Evolutionary conservation across 805 yeast genomes (phyloP).

Genomic region (Monosporozyma servazzii): DNA sequence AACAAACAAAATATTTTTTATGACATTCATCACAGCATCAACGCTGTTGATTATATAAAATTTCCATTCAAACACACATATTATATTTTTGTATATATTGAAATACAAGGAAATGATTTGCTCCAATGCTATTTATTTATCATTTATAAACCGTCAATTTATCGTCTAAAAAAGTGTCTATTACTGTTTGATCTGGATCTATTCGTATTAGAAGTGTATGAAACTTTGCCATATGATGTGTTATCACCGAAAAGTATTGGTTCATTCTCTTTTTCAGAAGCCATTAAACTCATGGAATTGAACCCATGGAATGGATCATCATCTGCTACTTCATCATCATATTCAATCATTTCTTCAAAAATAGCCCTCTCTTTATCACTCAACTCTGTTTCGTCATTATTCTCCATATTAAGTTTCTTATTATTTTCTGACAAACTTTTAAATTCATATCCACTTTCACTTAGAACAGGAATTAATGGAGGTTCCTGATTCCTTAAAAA

Average conservation of each 20-base stretch:
- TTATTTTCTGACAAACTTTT: slow-evolving; percentile 28
- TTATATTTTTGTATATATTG: neutral
- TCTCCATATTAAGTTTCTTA: slow-evolving; percentile 5
- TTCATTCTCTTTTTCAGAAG: slow-evolving; percentile 49
- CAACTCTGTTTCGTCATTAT: slow-evolving; percentile 4
- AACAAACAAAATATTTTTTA: neutral
- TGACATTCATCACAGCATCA: neutral
- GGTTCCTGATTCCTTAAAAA: slow-evolving; percentile 85
- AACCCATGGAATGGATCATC: slow-evolving; percentile 77
- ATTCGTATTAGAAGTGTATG: slow-evolving; percentile 33
- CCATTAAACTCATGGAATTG: slow-evolving; percentile 73
- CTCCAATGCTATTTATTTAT: neutral
- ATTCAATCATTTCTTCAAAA: slow-evolving; percentile 29
- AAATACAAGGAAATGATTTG: too few relatives aligned
- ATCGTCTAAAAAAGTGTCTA: slow-evolving; percentile 28
- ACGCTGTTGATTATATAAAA: neutral
- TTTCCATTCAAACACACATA: neutral
- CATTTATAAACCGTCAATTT: neutral
- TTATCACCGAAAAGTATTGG: slow-evolving; percentile 40
- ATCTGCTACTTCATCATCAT: slow-evolving; percentile 31
- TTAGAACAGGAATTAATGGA: slow-evolving; percentile 85
- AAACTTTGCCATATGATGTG: slow-evolving; percentile 34
- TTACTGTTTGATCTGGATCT: slow-evolving; percentile 34
- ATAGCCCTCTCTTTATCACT: slow-evolving; percentile 21
- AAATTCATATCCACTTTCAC: slow-evolving; percentile 44